A percentile compares a stretch with the other conserved stretches of the same genome.
These are phyloP conservation scores for Immersiporthe knoxdaviesiana DNA, from an alignment of 2,329 filamentous ascomycete genomes.

Conservation along the genomic window DNA sequence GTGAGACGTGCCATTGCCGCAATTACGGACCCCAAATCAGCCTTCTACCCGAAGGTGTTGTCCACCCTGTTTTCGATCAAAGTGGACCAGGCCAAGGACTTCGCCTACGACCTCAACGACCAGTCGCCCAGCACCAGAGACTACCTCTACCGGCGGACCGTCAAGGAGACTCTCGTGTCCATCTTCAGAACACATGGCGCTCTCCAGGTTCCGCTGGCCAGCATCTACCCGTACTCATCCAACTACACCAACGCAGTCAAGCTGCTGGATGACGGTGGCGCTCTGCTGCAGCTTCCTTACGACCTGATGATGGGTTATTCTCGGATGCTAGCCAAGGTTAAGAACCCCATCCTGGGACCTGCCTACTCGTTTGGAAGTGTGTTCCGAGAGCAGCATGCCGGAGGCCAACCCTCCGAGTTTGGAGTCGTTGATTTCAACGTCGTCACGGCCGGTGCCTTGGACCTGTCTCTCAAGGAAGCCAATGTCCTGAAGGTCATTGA, in stretches of 20 bases:
- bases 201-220: constrained; percentile 74
- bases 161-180: constrained; percentile 72
- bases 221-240: constrained; percentile 79
- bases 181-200: constrained; percentile 92
- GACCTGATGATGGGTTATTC: constrained; percentile 91
- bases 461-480: constrained; percentile 87
- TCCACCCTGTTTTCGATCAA: constrained; percentile 80
- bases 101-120: constrained; percentile 73
- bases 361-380: constrained; percentile 88
- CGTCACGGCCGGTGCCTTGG: constrained; percentile 78
- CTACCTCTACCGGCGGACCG: constrained; percentile 70
- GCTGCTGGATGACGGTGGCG: constrained; percentile 80
- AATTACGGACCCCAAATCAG: constrained; percentile 79
- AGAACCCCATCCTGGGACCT: constrained; percentile 66
- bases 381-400: constrained; percentile 77
- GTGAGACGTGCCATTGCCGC: constrained; percentile 82
- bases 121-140: constrained; percentile 59
- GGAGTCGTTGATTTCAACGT: constrained; percentile 97
- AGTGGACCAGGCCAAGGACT: constrained; percentile 79
- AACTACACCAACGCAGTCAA: constrained; percentile 81
- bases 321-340: constrained; percentile 75
- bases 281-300: constrained; percentile 90
- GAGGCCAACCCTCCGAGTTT: constrained; percentile 79
- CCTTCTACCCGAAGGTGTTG: constrained; percentile 88
- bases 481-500: constrained; percentile 94